Percentiles rank a stretch among this genome's conserved stretches.
Conservation (phyloP, 345 rosid genomes). For the Turnera subulata region DNA sequence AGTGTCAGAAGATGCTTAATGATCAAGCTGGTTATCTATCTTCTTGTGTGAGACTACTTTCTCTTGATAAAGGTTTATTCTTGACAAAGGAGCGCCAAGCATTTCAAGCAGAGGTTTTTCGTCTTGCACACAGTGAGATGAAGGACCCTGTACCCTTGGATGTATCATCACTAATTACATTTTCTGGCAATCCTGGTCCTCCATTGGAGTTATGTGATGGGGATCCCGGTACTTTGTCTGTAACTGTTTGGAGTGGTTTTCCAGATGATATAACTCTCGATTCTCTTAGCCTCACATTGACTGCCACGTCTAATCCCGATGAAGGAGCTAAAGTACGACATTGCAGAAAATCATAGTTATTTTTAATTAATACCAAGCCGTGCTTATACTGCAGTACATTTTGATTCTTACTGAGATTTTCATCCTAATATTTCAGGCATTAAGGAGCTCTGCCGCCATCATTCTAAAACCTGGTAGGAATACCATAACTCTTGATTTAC, state of each 20-base stretch:
- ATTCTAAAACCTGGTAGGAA: conserved; percentile 72
- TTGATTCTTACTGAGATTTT: conserved; percentile 4
- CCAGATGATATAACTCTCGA: conserved; percentile 95
- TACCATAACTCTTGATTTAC: conserved; percentile 62
- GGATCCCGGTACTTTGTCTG: conserved; percentile 84
- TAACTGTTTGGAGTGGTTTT: conserved; percentile 95
- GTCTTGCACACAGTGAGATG: conserved; percentile 91
- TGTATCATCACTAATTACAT: conserved; percentile 86
- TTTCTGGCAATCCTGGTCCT: conserved; percentile 89
- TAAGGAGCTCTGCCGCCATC: conserved; percentile 68
- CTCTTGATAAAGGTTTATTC: conserved; percentile 83
- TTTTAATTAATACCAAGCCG: too few relatives aligned
- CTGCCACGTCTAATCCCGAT: conserved; percentile 77
- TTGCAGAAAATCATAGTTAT: conserved; percentile 9
- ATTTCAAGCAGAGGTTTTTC: conserved; percentile 85
- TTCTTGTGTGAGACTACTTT: conserved; percentile 87
- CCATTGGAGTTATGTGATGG: conserved; percentile 89
- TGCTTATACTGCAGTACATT: background rate
- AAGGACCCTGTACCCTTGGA: conserved; percentile 90
- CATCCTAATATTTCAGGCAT: conserved; percentile 54
- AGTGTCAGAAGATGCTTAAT: conserved; percentile 87
- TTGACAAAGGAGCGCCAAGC: conserved; percentile 81
- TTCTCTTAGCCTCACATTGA: conserved; percentile 82
- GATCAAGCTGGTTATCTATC: conserved; percentile 94
- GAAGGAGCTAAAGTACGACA: conserved; percentile 78